phyloP scores from a whole-genome alignment of 208 protist species.

The Trichomonas gallinae region DNA sequence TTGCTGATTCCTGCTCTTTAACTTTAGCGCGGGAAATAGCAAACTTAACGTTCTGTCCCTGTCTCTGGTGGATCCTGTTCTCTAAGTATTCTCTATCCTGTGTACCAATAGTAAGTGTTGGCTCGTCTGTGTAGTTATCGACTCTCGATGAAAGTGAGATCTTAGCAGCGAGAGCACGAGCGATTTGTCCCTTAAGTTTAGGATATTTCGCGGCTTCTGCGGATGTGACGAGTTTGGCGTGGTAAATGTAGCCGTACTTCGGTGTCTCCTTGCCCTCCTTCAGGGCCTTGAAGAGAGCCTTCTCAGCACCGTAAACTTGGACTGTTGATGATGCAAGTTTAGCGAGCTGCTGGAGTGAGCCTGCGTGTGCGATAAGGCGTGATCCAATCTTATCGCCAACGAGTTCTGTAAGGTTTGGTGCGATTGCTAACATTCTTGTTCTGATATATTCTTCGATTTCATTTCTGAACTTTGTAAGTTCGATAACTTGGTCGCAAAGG shows the following conservation, averaged over 20 bases:
- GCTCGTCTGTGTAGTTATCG: constrained; percentile 85
- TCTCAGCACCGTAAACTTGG: constrained; percentile 96
- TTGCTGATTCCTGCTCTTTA: background rate
- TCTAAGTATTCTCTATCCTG: background rate
- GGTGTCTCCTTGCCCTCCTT: constrained; percentile 96
- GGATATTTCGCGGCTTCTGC: constrained; percentile 23
- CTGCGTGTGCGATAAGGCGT: constrained; percentile 91
- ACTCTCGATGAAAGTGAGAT: constrained; percentile 83
- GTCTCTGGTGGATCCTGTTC: background rate
- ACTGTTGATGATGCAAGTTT: constrained; percentile 95
- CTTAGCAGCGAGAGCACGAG: constrained; percentile 89
- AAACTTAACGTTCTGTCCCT: background rate
- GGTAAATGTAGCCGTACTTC: constrained; percentile 98
- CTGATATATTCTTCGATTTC: constrained; percentile 72
- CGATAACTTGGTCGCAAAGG: constrained; percentile 41
- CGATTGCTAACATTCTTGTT: constrained; percentile 76
- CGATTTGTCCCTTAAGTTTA: constrained; percentile 64
- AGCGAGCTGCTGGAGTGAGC: constrained; percentile 83
- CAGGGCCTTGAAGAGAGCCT: constrained; percentile 80
- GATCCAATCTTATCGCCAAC: constrained; percentile 81
- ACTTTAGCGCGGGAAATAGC: background rate
- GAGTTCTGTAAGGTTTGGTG: constrained; percentile 90
- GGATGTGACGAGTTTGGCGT: constrained; percentile 85
- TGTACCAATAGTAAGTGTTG: constrained; percentile 56
- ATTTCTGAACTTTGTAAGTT: constrained; percentile 39